Evolutionary conservation across 2,329 filamentous ascomycete genomes (phyloP).

Genomic region (Ascochyta fabae): DNA sequence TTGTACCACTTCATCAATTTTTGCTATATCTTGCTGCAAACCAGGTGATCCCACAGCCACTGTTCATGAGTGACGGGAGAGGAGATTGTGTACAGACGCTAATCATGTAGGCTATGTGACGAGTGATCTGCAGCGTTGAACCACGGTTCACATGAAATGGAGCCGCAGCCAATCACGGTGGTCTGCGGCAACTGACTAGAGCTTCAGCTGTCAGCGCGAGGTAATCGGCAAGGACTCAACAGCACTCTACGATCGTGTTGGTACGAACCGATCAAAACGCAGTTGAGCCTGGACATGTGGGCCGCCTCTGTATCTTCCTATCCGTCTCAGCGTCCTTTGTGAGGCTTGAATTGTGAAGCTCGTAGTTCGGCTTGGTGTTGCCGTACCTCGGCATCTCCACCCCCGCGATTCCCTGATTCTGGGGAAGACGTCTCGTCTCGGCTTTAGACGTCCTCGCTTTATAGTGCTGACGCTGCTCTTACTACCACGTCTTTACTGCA

Average conservation of each 20-base stretch:
- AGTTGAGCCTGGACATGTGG: too few relatives aligned
- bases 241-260: neutral
- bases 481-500: neutral
- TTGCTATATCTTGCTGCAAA: neutral
- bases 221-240: neutral
- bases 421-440: constrained; percentile 4
- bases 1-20: neutral
- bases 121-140: neutral
- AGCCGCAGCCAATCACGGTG: constrained; percentile 7
- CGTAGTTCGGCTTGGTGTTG: neutral
- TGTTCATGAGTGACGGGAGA: neutral
- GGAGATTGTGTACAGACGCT: neutral
- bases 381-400: constrained; percentile 14
- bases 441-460: constrained; percentile 2
- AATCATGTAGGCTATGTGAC: constrained; percentile 1
- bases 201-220: constrained; percentile 5
- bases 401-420: constrained; percentile 9
- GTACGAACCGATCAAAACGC: neutral
- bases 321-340: neutral
- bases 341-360: neutral
- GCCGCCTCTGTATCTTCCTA: too few relatives aligned
- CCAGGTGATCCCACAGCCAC: neutral
- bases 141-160: neutral
- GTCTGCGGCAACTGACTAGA: constrained; percentile 12
- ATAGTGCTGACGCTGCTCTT: constrained; percentile 7